Base-by-base conservation (phyloP, 208 protist genomes). In the Trypanosoma congolense region DNA sequence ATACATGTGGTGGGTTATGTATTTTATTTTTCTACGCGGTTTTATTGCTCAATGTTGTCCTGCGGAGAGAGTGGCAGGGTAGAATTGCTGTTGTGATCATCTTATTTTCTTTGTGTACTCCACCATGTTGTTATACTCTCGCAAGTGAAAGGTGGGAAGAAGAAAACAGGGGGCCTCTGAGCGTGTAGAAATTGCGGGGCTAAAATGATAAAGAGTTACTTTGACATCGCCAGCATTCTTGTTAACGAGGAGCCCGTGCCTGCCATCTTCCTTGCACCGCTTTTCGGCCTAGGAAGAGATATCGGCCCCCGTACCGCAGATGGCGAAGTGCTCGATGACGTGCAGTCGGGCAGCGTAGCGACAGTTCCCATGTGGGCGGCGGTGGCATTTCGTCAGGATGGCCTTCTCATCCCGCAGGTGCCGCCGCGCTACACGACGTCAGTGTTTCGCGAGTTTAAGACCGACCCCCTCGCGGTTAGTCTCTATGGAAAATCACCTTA, bases 391-490 rank as follows among this genome's bases (percentile, higher is more conserved):
- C 83, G 78, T 47, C 51, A 56, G 4, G 64, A 51, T 14, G 83
- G 75, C 42, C 77, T 75, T 61, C 36, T 85, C 24, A 45, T 65
- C n/a, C 71, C 79, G 2, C 76, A 79, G 43, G 40, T 70, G 5
- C 78, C 78, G 3, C 47, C 62, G 30, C 73, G 66, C 24, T 90
- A 81, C 64, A 70, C 65, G n/a, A 73, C 79, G 22, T 38, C 61
- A 44, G 75, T 76, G 10, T 90, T 90, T 59, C 73, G 77, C 30
- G 79, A 90, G 62, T 90, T 90, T 47, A 87, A 87, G 48, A 90
- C 73, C 38, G 79, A 90, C 42, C 64, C 83, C 5, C 62, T 87
- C 14, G 79, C 80, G 1, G 74, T 76, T 0, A 90, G 61, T 66
- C 67, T 90, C 22, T 43, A 65, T 30, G 64, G 35, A 31, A 84